These are phyloP conservation scores for Pseudocercospora pini-densiflorae DNA, from an alignment of 2,329 filamentous ascomycete species.

Conservation along the genomic window DNA sequence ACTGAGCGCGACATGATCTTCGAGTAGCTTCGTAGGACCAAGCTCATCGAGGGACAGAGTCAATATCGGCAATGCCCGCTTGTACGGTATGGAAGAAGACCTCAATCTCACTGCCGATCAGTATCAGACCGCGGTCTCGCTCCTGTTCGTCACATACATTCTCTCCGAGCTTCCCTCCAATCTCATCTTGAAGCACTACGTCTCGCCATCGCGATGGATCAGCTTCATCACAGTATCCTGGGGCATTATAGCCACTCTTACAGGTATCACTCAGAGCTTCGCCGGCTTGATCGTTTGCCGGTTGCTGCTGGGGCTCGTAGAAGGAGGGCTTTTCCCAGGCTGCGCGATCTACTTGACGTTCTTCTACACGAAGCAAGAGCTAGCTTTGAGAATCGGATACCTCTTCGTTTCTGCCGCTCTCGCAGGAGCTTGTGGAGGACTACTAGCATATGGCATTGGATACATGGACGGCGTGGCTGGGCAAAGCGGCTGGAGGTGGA, in stretches of 20 bases:
- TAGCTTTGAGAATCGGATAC: conserved; percentile 73
- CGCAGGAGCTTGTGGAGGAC: conserved; percentile 72
- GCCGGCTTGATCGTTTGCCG: conserved; percentile 69
- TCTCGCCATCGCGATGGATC: conserved; percentile 46
- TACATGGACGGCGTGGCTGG: conserved; percentile 71
- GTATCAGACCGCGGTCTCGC: conserved; percentile 62
- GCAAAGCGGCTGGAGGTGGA: conserved; percentile 72
- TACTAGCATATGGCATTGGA: conserved; percentile 75
- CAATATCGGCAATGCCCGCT: conserved; percentile 61
- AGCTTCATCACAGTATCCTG: conserved; percentile 64
- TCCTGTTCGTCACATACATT: conserved; percentile 53
- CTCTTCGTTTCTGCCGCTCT: conserved; percentile 73
- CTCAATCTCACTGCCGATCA: conserved; percentile 65
- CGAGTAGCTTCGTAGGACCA: neutral
- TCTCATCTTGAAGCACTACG: conserved; percentile 50
- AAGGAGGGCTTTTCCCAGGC: conserved; percentile 73
- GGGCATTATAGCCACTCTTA: conserved; percentile 70
- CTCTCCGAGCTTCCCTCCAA: conserved; percentile 52
- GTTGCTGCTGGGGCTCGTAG: conserved; percentile 69
- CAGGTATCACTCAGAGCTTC: conserved; percentile 69
- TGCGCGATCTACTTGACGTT: conserved; percentile 72
- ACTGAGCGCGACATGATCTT: neutral
- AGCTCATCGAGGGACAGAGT: conserved; percentile 20
- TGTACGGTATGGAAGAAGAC: conserved; percentile 68
- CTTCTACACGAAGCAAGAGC: conserved; percentile 75